Base-by-base conservation (phyloP, 768 basidiomycete species). In the Phlebiopsis gigantea region DNA sequence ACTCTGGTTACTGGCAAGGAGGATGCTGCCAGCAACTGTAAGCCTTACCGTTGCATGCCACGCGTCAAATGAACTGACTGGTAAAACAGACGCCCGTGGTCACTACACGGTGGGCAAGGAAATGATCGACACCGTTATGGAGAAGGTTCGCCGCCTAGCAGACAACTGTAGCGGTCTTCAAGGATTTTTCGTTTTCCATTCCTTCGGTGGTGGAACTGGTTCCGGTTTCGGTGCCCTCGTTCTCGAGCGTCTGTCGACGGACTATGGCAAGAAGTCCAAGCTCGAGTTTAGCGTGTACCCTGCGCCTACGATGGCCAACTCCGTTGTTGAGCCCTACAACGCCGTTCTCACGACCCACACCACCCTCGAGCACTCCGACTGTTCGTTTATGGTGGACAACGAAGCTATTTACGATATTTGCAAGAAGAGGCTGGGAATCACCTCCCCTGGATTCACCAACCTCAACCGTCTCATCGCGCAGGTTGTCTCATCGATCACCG, bases 181-280 rank as follows among this genome's bases (percentile, higher is more conserved):
- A 76, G 97, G 97, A 67, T 99, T 99, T 85, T 98, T 98, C 70
- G 92, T 98, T 69, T 98, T 98, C 85, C 97, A 98, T 78, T 98
- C 97, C 19, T 98, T 99, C 71, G 97, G 97, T 71, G 97, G 97
- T 70, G 97, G 97, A 73, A 98, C 97, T 70, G 97, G 97, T 68
- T 99, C 97, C 60, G 97, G 97, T 69, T 96, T 99, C 67, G 97
- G 97, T 71, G 96, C 97, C 57, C 88, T 99, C 65, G 81, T 99
- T 60, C 84, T 98, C 59, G 97, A 99, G 76, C 87, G 94, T 57
- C 87, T 99, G 64, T 98, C 96, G 26, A 90, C 91, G 56, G 97
- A 99, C 74, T 99, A 98, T 68, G 97, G 97, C 73, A 99, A 99
- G 77, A 99, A 98, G 77, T 93, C 92, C 49, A 98, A 98, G 79